Evolutionary conservation across 192 early-diverging fungal species (phyloP).

Genomic region (Globomyces pollinis-pini): DNA sequence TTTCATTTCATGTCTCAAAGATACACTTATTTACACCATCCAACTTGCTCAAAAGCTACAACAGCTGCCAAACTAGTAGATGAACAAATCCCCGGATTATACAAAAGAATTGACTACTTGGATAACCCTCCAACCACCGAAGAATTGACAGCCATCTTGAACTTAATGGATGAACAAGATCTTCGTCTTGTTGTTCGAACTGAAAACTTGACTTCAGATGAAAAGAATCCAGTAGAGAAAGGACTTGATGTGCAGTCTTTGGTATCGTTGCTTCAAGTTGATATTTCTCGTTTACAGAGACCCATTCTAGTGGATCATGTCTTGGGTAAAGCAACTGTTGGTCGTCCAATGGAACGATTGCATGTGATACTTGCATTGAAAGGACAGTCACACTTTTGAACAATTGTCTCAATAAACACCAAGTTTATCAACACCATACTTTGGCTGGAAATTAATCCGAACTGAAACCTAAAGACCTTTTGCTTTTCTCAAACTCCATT

Average conservation of each 20-base stretch:
- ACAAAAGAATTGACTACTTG: neutral
- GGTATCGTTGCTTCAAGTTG: neutral
- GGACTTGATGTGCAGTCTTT: neutral
- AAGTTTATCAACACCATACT: too few relatives aligned
- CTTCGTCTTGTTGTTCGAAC: neutral
- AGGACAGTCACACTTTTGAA: too few relatives aligned
- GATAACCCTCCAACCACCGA: neutral
- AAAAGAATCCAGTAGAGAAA: neutral
- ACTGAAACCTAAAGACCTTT: too few relatives aligned
- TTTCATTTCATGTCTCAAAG: too few relatives aligned
- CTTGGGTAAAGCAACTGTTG: neutral
- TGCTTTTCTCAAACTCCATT: too few relatives aligned
- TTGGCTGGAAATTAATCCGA: too few relatives aligned
- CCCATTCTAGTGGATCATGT: neutral
- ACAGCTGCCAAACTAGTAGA: neutral
- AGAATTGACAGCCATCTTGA: neutral
- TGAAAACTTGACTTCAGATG: too few relatives aligned
- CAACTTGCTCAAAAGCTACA: constrained; percentile 3
- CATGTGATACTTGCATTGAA: too few relatives aligned
- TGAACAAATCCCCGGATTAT: neutral
- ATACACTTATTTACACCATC: neutral
- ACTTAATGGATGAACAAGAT: neutral
- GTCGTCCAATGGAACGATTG: neutral
- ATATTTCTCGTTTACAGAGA: neutral
- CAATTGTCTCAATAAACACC: too few relatives aligned